Evolutionary conservation across 257 asterid genomes (phyloP).

Genomic region (Plectranthus barbatus): DNA sequence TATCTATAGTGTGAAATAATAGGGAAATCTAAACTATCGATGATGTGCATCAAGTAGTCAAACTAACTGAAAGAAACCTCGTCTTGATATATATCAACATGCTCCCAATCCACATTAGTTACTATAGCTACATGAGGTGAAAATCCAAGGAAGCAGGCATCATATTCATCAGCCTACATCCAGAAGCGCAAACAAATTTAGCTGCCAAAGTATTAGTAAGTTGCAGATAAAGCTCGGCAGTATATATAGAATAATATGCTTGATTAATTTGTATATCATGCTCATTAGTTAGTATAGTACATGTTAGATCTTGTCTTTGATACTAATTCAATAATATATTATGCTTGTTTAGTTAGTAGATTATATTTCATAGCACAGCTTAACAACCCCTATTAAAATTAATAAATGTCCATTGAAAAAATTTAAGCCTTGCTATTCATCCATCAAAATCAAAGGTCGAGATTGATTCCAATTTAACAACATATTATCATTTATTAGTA

Average conservation of each 20-base stretch:
- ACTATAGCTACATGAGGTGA: constrained; percentile 28
- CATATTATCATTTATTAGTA: too few relatives aligned
- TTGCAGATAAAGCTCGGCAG: neutral
- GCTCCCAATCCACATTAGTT: constrained; percentile 38
- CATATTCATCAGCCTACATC: constrained; percentile 39
- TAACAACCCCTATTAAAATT: too few relatives aligned
- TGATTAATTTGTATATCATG: too few relatives aligned
- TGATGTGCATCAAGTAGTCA: neutral
- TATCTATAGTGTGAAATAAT: neutral
- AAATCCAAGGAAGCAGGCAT: constrained; percentile 34
- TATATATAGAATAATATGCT: neutral
- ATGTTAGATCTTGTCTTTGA: too few relatives aligned
- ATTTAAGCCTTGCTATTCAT: too few relatives aligned
- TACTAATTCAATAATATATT: too few relatives aligned
- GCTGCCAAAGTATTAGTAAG: neutral
- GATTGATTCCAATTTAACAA: too few relatives aligned
- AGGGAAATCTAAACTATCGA: neutral
- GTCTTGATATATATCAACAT: constrained; percentile 28
- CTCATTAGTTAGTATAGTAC: too few relatives aligned
- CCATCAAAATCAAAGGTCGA: too few relatives aligned
- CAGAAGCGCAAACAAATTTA: neutral
- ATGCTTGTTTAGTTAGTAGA: too few relatives aligned
- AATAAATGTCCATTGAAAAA: too few relatives aligned
- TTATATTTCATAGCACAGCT: too few relatives aligned
- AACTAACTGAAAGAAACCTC: constrained; percentile 17